Percentiles rank a stretch among this genome's conserved stretches.
Evolutionary conservation across 805 yeast genomes (phyloP).

Genomic region (Schwanniomyces yamadae): DNA sequence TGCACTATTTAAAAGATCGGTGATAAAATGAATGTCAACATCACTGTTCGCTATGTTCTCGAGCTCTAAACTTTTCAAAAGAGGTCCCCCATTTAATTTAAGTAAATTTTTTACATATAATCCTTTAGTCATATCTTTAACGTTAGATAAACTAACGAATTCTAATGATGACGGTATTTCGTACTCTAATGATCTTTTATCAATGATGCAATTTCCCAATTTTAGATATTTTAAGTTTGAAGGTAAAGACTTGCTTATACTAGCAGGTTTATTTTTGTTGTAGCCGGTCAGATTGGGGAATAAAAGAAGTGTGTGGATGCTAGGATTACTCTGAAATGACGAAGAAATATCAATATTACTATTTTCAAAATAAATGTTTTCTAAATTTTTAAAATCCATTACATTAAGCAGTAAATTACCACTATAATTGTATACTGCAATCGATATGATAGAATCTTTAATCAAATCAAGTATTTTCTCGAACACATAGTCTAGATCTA

Average conservation of each 20-base stretch:
- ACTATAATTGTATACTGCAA: slow-evolving; percentile 1
- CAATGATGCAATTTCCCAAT: slow-evolving; percentile 1
- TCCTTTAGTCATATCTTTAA: neutral
- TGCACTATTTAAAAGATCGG: neutral
- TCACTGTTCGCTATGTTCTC: neutral
- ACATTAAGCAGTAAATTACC: neutral
- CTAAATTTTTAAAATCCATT: neutral
- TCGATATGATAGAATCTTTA: neutral
- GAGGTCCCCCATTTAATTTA: neutral
- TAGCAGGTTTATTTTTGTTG: neutral
- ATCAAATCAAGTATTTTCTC: neutral
- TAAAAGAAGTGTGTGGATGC: neutral
- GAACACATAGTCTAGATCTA: neutral
- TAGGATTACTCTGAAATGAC: neutral
- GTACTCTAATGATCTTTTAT: neutral
- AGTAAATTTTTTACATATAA: neutral
- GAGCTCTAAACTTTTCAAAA: neutral
- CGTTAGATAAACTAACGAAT: neutral
- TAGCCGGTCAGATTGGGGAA: neutral
- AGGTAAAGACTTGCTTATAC: neutral
- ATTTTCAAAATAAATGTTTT: neutral
- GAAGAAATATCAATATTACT: neutral
- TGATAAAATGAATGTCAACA: neutral
- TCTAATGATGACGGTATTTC: neutral
- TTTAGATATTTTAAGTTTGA: neutral